These are phyloP conservation scores for Colletotrichum spaethianum DNA, from an alignment of 2,329 filamentous ascomycete genomes.

Conservation along the genomic window DNA sequence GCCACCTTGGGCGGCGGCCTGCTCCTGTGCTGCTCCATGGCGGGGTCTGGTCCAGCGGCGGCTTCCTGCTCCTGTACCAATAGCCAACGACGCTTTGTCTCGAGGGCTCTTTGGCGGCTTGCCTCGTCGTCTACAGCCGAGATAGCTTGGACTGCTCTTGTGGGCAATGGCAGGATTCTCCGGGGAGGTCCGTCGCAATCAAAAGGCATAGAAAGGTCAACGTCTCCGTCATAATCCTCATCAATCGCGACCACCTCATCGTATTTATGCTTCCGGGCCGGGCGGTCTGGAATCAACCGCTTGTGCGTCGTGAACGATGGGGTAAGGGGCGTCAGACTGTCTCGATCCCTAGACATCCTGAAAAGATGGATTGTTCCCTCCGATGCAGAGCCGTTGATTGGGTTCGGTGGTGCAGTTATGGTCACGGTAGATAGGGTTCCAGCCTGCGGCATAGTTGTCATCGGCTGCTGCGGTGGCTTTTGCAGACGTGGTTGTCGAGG, in stretches of 20 bases:
- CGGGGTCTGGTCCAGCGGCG: neutral
- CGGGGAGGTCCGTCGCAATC: neutral
- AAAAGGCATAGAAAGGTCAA: neutral
- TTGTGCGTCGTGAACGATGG: neutral
- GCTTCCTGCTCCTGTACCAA: neutral
- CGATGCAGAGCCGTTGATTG: neutral
- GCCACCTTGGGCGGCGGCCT: neutral
- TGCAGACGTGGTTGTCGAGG: neutral
- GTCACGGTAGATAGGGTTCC: neutral
- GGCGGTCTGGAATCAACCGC: neutral
- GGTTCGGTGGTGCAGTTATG: neutral
- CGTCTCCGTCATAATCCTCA: neutral
- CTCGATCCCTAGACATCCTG: neutral
- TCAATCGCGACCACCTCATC: neutral
- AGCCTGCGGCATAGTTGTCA: neutral
- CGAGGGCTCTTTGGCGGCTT: neutral
- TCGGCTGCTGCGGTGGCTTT: neutral
- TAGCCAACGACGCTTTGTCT: neutral
- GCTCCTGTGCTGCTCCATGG: neutral
- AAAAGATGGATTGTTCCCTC: neutral
- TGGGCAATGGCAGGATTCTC: neutral
- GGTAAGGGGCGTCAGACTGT: neutral
- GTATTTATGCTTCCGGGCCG: neutral
- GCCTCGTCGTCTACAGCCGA: neutral
- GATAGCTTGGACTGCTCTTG: neutral